Evolutionary conservation across 2,329 filamentous ascomycete species (phyloP), one percentile per base, ranked within the genome.

Genomic region (Didymella exigua): DNA sequence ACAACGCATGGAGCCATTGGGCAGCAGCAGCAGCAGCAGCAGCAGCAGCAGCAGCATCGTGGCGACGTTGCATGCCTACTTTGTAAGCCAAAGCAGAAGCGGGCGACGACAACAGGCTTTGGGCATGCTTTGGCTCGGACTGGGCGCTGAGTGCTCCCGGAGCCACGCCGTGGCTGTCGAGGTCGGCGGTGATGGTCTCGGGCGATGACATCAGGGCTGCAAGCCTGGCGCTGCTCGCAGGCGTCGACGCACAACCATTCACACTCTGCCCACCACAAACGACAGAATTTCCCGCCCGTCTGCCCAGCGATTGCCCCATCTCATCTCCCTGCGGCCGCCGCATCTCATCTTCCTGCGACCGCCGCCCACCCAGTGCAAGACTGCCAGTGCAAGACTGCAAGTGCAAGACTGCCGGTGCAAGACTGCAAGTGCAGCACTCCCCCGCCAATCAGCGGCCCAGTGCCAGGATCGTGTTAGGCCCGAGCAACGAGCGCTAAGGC

Each of bases 401-500:
- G 10, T 27, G 11, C 37, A 27, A 33, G 27, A 7, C 18, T 18
- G 29, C 38, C 43, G 10, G 29, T n/a, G 24, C 37, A 26, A 26
- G 18, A 26, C 50, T 27, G 29, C 47, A 36, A n/a, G n/a, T n/a
- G 46, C 42, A 43, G 36, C 62, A 36, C 55, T 52, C 42, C 61
- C 31, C 58, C 56, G 40, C 68, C 71, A 74, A 72, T 72, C 69
- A 73, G 58, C 30, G 55, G 51, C 52, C 47, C 46, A 31, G 33
- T 19, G 41, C 40, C 52, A 49, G 40, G 52, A 49, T 55, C n/a
- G n/a, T n/a, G n/a, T n/a, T n/a, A 55, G 54, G 62, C 60, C 63
- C 60, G 64, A 63, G 61, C 66, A 60, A 65, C 65, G 67, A 73
- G 69, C 67, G 70, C 70, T 71, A 71, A 69, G 70, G 57, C 65